phyloP scores from a whole-genome alignment of 768 basidiomycete genomes.

The Termitomyces sp. region DNA sequence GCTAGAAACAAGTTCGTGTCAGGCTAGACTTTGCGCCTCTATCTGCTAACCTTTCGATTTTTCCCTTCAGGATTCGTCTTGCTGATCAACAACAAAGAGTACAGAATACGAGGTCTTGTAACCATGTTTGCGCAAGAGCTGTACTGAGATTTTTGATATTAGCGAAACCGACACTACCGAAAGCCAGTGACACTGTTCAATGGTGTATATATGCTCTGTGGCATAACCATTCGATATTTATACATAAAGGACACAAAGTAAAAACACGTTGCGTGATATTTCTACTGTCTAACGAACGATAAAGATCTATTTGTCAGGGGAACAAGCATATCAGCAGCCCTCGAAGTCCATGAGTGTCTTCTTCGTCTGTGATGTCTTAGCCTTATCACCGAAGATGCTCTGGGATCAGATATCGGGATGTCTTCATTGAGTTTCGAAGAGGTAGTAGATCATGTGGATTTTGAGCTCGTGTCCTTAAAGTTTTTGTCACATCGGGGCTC shows the following conservation, averaged over 20 bases:
- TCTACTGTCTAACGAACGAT: not conserved
- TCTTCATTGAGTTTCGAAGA: not conserved
- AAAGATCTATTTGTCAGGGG: conserved; percentile 3
- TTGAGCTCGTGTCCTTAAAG: not conserved
- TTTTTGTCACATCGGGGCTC: not conserved
- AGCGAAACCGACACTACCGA: not conserved
- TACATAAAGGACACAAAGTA: not conserved
- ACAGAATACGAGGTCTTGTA: not conserved
- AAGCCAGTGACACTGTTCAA: conserved; percentile 15
- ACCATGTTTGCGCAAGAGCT: not conserved
- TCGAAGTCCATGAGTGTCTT: conserved; percentile 17
- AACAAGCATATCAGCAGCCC: not conserved
- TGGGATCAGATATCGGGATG: not conserved
- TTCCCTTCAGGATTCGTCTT: not conserved
- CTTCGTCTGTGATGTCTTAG: not conserved
- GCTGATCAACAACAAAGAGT: not conserved
- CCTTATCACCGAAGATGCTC: not conserved
- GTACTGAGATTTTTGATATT: not conserved
- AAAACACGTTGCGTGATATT: not conserved
- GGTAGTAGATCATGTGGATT: conserved; percentile 2
- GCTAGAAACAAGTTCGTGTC: conserved; percentile 43
- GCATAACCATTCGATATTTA: conserved; percentile 4
- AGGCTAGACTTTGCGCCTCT: not conserved
- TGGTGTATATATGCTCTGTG: conserved; percentile 19
- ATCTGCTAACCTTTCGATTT: not conserved